phyloP scores from a whole-genome alignment of 139 green algal species.

The Volvox africanus region DNA sequence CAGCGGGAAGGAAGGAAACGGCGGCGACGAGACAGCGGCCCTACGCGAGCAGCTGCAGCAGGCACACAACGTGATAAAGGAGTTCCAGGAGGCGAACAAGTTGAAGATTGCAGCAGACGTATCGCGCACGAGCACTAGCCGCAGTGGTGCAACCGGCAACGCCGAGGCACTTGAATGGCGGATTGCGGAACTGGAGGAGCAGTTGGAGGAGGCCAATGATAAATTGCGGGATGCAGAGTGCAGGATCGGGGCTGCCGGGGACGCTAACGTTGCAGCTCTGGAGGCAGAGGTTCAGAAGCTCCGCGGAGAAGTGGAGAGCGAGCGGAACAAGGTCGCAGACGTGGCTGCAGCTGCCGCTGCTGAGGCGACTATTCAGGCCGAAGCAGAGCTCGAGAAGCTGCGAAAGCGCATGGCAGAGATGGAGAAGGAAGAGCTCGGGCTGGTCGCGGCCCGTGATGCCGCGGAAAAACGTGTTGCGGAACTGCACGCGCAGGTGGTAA shows the following conservation, averaged over 20 bases:
- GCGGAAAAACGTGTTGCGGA: not conserved
- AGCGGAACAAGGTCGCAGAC: conserved; percentile 22
- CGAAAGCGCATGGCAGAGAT: not conserved
- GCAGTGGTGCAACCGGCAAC: not conserved
- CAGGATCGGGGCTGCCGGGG: not conserved
- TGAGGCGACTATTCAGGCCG: conserved; percentile 11
- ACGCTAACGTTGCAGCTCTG: not conserved
- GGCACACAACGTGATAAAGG: conserved; percentile 3
- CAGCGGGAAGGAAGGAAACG: not conserved
- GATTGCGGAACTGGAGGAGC: conserved; percentile 32
- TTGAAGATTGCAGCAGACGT: not conserved
- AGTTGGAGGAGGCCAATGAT: conserved; percentile 23
- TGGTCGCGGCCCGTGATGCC: not conserved
- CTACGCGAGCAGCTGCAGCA: conserved; percentile 31
- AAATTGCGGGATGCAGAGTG: conserved; percentile 12
- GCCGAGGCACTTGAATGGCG: conserved; percentile 30
- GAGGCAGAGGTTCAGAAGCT: conserved; percentile 31
- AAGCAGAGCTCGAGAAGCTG: not conserved
- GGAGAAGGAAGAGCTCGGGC: not conserved
- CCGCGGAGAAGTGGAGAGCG: not conserved
- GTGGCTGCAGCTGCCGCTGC: conserved; percentile 4
- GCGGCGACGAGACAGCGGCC: not conserved
- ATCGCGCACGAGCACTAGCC: not conserved
- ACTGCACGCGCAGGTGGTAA: not conserved
- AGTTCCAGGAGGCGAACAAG: conserved; percentile 30